phyloP scores from a whole-genome alignment of 2,329 filamentous ascomycete species.

The Exophiala viscosa region DNA sequence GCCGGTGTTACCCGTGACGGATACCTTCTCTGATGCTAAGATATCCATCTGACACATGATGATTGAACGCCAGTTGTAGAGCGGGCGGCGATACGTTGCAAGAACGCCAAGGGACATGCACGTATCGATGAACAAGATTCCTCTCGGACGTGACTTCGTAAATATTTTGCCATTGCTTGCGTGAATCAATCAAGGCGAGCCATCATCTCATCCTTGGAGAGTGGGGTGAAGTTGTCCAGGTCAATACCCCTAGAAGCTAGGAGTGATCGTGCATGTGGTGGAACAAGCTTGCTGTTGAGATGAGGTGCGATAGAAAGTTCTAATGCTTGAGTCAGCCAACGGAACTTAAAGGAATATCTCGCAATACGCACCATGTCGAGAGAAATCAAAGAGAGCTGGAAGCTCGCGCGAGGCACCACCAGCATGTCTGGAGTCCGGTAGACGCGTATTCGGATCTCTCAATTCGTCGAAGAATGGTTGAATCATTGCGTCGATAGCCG shows the following conservation, averaged over 20 bases:
- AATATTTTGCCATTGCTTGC: constrained; percentile 27
- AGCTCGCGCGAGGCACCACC: constrained; percentile 76
- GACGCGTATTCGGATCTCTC: constrained; percentile 80
- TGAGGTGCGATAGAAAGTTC: constrained; percentile 93
- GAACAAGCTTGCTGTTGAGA: constrained; percentile 84
- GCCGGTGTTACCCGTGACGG: constrained; percentile 17
- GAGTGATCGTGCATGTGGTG: constrained; percentile 70
- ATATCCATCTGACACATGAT: constrained; percentile 30
- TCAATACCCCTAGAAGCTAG: constrained; percentile 77
- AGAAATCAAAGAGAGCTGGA: constrained; percentile 87
- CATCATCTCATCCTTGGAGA: constrained; percentile 95
- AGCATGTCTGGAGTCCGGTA: constrained; percentile 90
- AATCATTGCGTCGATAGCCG: constrained; percentile 93
- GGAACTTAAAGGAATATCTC: constrained; percentile 5
- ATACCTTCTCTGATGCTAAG: constrained; percentile 19
- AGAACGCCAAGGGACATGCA: constrained; percentile 20
- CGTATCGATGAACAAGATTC: constrained; percentile 30
- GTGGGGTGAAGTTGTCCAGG: constrained; percentile 86
- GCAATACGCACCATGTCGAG: constrained; percentile 72
- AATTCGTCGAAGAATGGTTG: constrained; percentile 99
- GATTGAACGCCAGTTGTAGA: constrained; percentile 30
- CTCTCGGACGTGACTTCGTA: constrained; percentile 38
- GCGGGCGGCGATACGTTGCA: constrained; percentile 14
- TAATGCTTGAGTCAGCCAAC: constrained; percentile 38
- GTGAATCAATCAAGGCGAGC: constrained; percentile 83